Evolutionary conservation across 2,329 filamentous ascomycete genomes (phyloP).

Genomic region (Phialophora chinensis): DNA sequence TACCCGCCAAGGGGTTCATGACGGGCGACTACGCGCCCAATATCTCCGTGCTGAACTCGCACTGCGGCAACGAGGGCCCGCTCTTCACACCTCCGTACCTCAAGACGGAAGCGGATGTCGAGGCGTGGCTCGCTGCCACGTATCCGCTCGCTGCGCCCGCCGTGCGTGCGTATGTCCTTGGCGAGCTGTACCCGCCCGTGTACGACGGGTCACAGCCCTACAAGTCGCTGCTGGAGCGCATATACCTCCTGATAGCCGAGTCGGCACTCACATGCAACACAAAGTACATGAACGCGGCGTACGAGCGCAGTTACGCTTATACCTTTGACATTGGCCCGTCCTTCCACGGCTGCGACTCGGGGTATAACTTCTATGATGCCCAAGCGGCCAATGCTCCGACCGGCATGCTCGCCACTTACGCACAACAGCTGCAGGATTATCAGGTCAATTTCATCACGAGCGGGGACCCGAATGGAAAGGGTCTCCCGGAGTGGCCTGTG

Average conservation of each 20-base stretch:
- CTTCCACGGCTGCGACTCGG: constrained; percentile 60
- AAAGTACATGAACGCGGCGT: constrained; percentile 58
- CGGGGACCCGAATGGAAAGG: constrained; percentile 44
- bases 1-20: constrained; percentile 53
- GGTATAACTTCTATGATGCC: constrained; percentile 59
- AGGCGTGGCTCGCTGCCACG: constrained; percentile 32
- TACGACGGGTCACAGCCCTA: constrained; percentile 58
- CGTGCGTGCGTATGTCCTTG: constrained; percentile 51
- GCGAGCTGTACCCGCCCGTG: constrained; percentile 58
- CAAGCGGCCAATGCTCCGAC: constrained; percentile 45
- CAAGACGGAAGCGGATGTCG: constrained; percentile 38
- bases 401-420: constrained; percentile 44
- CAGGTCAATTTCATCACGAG: constrained; percentile 47
- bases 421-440: constrained; percentile 47
- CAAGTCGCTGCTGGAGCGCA: constrained; percentile 52
- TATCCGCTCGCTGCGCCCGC: constrained; percentile 40
- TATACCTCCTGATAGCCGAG: constrained; percentile 52
- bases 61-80: constrained; percentile 52
- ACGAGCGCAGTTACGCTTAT: constrained; percentile 59
- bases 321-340: constrained; percentile 60
- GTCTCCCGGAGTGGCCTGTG: constrained; percentile 53
- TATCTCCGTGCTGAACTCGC: constrained; percentile 54
- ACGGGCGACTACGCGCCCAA: constrained; percentile 53
- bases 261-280: constrained; percentile 59
- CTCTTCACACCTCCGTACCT: constrained; percentile 49